Base-by-base conservation (phyloP, 23 red algal genomes). In the Agarophyton chilense region DNA sequence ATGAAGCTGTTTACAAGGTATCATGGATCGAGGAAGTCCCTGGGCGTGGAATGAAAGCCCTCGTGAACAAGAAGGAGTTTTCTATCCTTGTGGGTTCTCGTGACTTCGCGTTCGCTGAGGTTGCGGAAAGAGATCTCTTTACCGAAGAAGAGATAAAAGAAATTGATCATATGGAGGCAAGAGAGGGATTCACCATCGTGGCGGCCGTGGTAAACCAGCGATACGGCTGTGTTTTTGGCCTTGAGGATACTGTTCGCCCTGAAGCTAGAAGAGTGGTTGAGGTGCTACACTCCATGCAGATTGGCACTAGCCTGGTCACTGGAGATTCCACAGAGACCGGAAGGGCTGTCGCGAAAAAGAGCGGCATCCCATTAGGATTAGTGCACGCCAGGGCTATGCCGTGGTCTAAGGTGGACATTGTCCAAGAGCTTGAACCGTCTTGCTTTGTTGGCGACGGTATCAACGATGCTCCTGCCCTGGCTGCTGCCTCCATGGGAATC, bases 401-500 rank as follows among this genome's bases (percentile, higher is more conserved):
- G 25, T 72, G 61, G 74, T 53, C 81, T 0, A 97, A 97, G 84
- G 79, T 78, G n/a, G 72, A 68, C 39, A 79, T 82, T 28, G 92
- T 92, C 18, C 57, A 87, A 39, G 65, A 77, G 44, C 46, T 64
- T 41, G 67, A 61, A 64, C 63, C 50, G 39, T 57, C 43, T 53
- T 41, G 71, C 79, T 94, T 99, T 42, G 91, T 96, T 52, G 97
- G 97, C 13, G 97, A 99, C 73, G 97, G 97, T 18, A 84, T 99
- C 49, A 99, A 99, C 29, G 97, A 99, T 62, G 97, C 86, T 31
- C 80, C 92, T 26, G 97, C 97, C 8, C 76, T 99, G n/a, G 90
- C 97, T 10, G 85, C 84, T 32, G 93, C 97, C 9, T 81, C 82
- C 62, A 89, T 99, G 24, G 97, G 97, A 19, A 63, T 99, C 2